These are phyloP conservation scores for Xylaria palmicola DNA, from an alignment of 495 filamentous ascomycete species.

Conservation along the genomic window DNA sequence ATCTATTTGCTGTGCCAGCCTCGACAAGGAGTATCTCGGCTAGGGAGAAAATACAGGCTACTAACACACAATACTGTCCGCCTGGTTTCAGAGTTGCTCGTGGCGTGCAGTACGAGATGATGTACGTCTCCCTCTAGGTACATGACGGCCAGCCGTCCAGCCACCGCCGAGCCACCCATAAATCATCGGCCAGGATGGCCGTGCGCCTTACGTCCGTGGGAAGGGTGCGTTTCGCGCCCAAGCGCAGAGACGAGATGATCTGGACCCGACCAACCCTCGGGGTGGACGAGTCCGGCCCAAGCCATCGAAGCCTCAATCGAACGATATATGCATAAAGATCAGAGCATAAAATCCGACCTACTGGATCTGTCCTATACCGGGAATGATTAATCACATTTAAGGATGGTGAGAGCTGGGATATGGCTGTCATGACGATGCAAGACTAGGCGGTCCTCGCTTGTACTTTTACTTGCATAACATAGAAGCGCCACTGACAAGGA, in stretches of 20 bases:
- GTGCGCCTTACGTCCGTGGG: too few relatives aligned
- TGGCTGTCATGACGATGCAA: background rate
- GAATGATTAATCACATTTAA: background rate
- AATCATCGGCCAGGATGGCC: too few relatives aligned
- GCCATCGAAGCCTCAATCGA: constrained; percentile 9
- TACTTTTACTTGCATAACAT: background rate
- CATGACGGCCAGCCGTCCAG: too few relatives aligned
- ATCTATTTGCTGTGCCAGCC: too few relatives aligned
- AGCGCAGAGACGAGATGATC: too few relatives aligned
- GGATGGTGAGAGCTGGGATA: background rate
- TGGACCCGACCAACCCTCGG: background rate
- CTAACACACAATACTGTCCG: too few relatives aligned
- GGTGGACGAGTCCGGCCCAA: background rate
- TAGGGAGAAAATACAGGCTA: too few relatives aligned
- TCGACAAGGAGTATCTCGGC: too few relatives aligned
- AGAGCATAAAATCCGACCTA: background rate
- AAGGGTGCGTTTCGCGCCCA: background rate
- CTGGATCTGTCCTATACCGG: background rate
- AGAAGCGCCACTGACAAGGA: background rate
- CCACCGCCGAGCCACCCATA: too few relatives aligned
- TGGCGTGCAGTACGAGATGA: too few relatives aligned
- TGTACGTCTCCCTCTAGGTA: too few relatives aligned
- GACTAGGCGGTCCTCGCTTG: background rate
- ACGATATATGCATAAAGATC: constrained; percentile 10
- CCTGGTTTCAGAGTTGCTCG: too few relatives aligned